phyloP scores from a whole-genome alignment of 768 basidiomycete species.

The Tylopilus sp. region DNA sequence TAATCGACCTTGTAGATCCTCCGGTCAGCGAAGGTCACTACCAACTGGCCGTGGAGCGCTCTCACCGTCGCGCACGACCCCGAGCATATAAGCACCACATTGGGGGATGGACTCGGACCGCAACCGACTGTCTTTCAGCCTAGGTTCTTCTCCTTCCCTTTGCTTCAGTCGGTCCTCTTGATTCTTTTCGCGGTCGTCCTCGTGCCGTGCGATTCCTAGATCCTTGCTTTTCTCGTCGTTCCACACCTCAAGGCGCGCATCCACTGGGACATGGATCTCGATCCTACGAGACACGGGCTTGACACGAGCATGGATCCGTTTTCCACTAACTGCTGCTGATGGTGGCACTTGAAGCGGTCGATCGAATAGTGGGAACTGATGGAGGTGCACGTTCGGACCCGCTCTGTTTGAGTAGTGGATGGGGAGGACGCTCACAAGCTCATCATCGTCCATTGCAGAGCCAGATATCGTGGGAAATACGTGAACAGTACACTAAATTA shows the following conservation, averaged over 20 bases:
- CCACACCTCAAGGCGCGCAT: conserved; percentile 78
- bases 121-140: conserved; percentile 66
- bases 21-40: conserved; percentile 10
- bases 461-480: conserved; percentile 16
- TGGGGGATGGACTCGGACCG: conserved; percentile 69
- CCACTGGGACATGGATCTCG: conserved; percentile 81
- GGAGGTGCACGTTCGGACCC: conserved; percentile 63
- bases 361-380: conserved; percentile 77
- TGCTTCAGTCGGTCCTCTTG: conserved; percentile 50
- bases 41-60: background rate
- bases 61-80: conserved; percentile 69
- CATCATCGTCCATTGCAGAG: conserved; percentile 49
- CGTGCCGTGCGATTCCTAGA: conserved; percentile 59
- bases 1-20: conserved; percentile 49
- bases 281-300: conserved; percentile 60
- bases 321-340: conserved; percentile 67
- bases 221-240: conserved; percentile 66
- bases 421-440: conserved; percentile 64
- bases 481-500: background rate
- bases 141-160: conserved; percentile 52
- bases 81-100: conserved; percentile 69
- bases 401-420: conserved; percentile 67
- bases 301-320: conserved; percentile 69
- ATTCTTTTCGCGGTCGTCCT: conserved; percentile 79
- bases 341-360: conserved; percentile 76